Evolutionary conservation across 2,329 filamentous ascomycete species (phyloP).

Genomic region (Leptosphaerulina australis): DNA sequence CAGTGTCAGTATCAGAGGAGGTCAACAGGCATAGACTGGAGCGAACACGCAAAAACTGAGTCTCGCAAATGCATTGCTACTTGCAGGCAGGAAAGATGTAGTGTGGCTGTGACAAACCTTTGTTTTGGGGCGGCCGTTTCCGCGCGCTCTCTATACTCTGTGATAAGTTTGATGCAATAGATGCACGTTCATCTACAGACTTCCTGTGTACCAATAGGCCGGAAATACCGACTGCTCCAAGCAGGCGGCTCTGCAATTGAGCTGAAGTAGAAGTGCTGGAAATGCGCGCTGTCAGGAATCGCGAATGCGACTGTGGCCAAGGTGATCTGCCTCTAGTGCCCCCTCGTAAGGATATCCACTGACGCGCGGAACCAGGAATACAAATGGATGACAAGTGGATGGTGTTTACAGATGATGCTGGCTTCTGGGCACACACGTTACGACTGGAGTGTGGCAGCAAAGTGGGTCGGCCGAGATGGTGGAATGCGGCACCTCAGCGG

Average conservation of each 20-base stretch:
- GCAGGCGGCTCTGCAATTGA: conserved; percentile 28
- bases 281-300: conserved; percentile 15
- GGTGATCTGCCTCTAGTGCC: conserved; percentile 21
- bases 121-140: conserved; percentile 22
- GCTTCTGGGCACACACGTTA: conserved; percentile 10
- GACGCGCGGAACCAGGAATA: conserved; percentile 10
- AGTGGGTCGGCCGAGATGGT: conserved; percentile 21
- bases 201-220: conserved; percentile 19
- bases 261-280: conserved; percentile 12
- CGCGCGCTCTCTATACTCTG: conserved; percentile 17
- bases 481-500: conserved; percentile 24
- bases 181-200: conserved; percentile 22
- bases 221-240: conserved; percentile 13
- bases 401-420: conserved; percentile 8
- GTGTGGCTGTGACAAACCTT: conserved; percentile 30
- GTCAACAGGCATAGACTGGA: not conserved
- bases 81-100: not conserved
- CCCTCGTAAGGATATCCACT: conserved; percentile 12
- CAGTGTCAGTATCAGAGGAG: conserved; percentile 18
- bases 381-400: conserved; percentile 9
- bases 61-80: conserved; percentile 2
- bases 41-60: not conserved
- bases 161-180: conserved; percentile 6
- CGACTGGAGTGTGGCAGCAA: conserved; percentile 16
- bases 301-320: conserved; percentile 22